phyloP scores from a whole-genome alignment of 345 rosid species.

The Citrus trifoliata region DNA sequence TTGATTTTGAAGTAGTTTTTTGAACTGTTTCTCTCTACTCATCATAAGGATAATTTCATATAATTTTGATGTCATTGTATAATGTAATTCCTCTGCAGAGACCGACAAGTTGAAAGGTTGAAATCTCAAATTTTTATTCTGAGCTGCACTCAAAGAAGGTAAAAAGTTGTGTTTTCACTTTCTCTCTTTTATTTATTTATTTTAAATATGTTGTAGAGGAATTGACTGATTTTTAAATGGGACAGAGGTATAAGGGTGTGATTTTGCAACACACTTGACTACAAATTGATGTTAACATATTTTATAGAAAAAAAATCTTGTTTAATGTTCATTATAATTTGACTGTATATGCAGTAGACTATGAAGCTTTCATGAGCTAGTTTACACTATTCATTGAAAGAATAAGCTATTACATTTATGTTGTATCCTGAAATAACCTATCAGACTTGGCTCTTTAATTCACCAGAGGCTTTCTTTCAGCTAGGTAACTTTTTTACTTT shows the following conservation, averaged over 20 bases:
- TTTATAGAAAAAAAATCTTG: background rate
- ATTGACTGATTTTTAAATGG: background rate
- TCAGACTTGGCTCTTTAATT: background rate
- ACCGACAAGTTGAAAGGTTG: conserved; percentile 70
- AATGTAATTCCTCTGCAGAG: conserved; percentile 48
- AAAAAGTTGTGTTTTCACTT: background rate
- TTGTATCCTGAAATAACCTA: background rate
- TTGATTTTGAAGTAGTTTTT: conserved; percentile 4
- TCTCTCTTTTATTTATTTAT: background rate
- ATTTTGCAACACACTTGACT: background rate
- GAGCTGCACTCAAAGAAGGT: conserved; percentile 91
- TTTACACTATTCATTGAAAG: background rate
- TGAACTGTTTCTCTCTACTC: background rate
- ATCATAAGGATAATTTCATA: background rate
- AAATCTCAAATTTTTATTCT: conserved; percentile 69
- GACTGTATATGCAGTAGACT: background rate
- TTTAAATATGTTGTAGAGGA: background rate
- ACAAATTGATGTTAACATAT: background rate
- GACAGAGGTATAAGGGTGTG: background rate
- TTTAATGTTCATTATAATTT: background rate
- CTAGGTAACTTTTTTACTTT: background rate
- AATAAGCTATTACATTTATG: background rate
- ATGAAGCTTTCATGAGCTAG: background rate
- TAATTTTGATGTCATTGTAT: conserved; percentile 13
- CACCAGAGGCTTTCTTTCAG: background rate